Evolutionary conservation across 2,329 filamentous ascomycete genomes (phyloP).

Genomic region (Pestalotiopsis sp.): DNA sequence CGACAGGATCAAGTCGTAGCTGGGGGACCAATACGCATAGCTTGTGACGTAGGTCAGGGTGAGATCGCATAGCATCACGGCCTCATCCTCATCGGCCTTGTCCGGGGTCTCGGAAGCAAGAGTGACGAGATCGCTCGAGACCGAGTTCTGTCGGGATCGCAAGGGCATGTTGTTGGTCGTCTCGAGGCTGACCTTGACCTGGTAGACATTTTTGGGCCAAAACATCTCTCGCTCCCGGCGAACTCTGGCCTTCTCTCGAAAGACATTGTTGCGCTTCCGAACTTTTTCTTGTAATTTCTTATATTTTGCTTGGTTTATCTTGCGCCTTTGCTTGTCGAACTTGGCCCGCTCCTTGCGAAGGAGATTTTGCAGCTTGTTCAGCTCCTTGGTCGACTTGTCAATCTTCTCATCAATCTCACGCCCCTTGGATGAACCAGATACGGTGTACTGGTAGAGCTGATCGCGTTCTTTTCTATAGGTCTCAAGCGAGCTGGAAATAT

Average conservation of each 20-base stretch:
- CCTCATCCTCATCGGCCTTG: slow-evolving; percentile 15
- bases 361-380: slow-evolving; percentile 28
- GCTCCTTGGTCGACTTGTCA: slow-evolving; percentile 31
- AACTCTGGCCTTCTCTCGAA: slow-evolving; percentile 45
- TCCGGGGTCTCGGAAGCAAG: slow-evolving; percentile 35
- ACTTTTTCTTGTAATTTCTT: slow-evolving; percentile 37
- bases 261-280: slow-evolving; percentile 36
- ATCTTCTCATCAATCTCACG: slow-evolving; percentile 37
- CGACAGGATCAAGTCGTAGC: slow-evolving; percentile 64
- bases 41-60: slow-evolving; percentile 61
- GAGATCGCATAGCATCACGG: slow-evolving; percentile 41
- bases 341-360: slow-evolving; percentile 24
- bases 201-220: slow-evolving; percentile 53
- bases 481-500: slow-evolving; percentile 39
- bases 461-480: slow-evolving; percentile 45
- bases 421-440: slow-evolving; percentile 30
- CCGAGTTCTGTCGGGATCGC: slow-evolving; percentile 51
- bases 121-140: slow-evolving; percentile 52
- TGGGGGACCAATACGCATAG: slow-evolving; percentile 60
- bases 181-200: slow-evolving; percentile 53
- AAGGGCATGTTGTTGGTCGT: slow-evolving; percentile 41
- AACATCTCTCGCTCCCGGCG: slow-evolving; percentile 45
- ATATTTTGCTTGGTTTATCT: slow-evolving; percentile 27
- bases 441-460: slow-evolving; percentile 42
- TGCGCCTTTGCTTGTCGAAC: slow-evolving; percentile 22